Conservation (phyloP, 148 eudicot genomes). For the Simmondsia chinensis region DNA sequence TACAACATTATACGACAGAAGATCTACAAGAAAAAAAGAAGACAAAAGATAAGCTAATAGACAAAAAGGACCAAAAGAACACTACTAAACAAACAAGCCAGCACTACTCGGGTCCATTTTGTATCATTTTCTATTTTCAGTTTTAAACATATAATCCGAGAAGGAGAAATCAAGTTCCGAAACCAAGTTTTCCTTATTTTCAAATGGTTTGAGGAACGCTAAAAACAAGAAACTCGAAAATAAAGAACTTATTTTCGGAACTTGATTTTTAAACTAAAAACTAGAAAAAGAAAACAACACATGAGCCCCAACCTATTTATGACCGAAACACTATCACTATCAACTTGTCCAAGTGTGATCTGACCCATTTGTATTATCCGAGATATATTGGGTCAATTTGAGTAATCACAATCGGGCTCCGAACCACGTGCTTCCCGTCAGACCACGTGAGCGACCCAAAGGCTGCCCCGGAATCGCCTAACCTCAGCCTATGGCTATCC, state of each 20-base stretch:
- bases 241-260: no score
- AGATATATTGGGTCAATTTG: slow-evolving; percentile 54
- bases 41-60: not conserved
- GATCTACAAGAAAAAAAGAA: not conserved
- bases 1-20: slow-evolving; percentile 17
- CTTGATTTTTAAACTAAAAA: no score
- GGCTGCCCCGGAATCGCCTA: slow-evolving; percentile 72
- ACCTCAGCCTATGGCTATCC: slow-evolving; percentile 36
- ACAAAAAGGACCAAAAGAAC: not conserved
- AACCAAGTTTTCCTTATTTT: no score
- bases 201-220: no score
- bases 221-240: no score
- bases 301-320: not conserved
- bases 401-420: slow-evolving; percentile 86
- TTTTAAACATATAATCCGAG: no score
- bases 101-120: no score
- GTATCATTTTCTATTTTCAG: no score
- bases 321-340: not conserved
- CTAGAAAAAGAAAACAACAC: no score
- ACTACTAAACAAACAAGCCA: no score
- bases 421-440: slow-evolving; percentile 83
- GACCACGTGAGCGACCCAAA: slow-evolving; percentile 73
- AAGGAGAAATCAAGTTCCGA: no score
- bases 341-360: not conserved
- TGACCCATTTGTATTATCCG: not conserved